Base-by-base conservation (phyloP, 1,139 yeast species). In the Geotrichum restrictum region DNA sequence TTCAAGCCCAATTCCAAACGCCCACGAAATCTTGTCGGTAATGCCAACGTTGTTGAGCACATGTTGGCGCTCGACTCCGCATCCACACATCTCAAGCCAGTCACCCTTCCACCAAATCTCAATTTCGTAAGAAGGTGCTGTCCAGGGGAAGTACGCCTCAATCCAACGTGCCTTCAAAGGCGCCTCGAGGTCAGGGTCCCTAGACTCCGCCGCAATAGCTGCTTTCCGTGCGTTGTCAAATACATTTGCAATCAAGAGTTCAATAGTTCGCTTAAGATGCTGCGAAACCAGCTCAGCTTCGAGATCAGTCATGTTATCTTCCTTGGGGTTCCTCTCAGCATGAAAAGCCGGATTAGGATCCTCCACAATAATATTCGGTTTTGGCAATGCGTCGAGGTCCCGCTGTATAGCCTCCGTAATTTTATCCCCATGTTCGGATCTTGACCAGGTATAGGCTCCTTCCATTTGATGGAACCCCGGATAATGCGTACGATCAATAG, bases 51-150 rank as follows among this genome's bases (percentile, higher is more conserved):
- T 85, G 34, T 80, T 72, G 47, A 89, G 73, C 0, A 93, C 95
- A 48, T 81, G 81, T 61, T 88, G 87, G 62, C 81, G 82, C 3
- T 89, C 96, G 46, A 93, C 77, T 24, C 99, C 99, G 69, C 96
- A 88, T 0, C 99, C 99, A 65, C 96, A 88, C 68, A 96, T 83
- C 71, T 93, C 99, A 41, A 93, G 75, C 98, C 98, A 94, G 61
- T 91, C 96, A 41, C 95, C 96, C 67, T 91, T 88, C 98, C 98
- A 94, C 94, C 95, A 91, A 4, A 93, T 96, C 69, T 93, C 99
- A 60, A 94, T 88, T 65, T 93, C 98, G 93, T 96, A 93, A 33
- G 96, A 88, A 5, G 99, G 99, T 1, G 95, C 82, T 1, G 99
- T 93, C 97, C 98, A 93, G 3, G 99, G 99, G 73, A 93, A 93